phyloP scores from a whole-genome alignment of 2,329 filamentous ascomycete genomes.

The Metarhizium robertsii region DNA sequence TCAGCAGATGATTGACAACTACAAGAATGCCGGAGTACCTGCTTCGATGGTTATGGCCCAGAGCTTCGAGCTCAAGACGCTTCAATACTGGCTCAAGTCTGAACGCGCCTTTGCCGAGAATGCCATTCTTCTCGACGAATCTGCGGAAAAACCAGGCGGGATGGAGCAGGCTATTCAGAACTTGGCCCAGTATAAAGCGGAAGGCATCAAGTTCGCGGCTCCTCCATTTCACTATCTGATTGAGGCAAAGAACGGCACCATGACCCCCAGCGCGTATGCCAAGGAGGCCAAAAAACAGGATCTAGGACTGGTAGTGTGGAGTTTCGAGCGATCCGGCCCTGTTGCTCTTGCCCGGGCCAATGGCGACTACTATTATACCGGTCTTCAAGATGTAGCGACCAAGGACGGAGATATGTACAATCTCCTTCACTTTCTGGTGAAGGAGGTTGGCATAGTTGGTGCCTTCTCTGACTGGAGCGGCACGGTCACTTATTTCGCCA shows the following conservation, averaged over 20 bases:
- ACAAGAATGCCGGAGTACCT: slow-evolving; percentile 41
- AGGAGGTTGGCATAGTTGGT: slow-evolving; percentile 53
- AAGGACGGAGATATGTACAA: slow-evolving; percentile 59
- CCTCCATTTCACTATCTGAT: slow-evolving; percentile 57
- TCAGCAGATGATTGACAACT: slow-evolving; percentile 55
- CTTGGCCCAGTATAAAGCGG: slow-evolving; percentile 43
- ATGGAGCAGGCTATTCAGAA: slow-evolving; percentile 46
- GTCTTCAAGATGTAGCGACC: slow-evolving; percentile 42
- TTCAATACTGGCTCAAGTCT: slow-evolving; percentile 57
- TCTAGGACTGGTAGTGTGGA: slow-evolving; percentile 59
- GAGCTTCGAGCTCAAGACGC: slow-evolving; percentile 54
- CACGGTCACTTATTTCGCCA: slow-evolving; percentile 62
- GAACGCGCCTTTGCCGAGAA: slow-evolving; percentile 52
- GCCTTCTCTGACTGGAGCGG: slow-evolving; percentile 60
- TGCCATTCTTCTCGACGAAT: slow-evolving; percentile 56
- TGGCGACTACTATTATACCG: slow-evolving; percentile 46
- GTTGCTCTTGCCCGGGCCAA: slow-evolving; percentile 37
- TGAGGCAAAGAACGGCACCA: slow-evolving; percentile 38
- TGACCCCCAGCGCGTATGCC: slow-evolving; percentile 56
- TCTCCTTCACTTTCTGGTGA: slow-evolving; percentile 54
- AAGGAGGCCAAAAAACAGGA: slow-evolving; percentile 48
- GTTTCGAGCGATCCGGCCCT: slow-evolving; percentile 56
- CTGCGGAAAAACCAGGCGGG: slow-evolving; percentile 41
- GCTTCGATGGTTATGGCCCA: slow-evolving; percentile 50
- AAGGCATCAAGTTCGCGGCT: slow-evolving; percentile 53